Evolutionary conservation across 1,139 yeast species (phyloP).

Genomic region (Hanseniaspora uvarum): DNA sequence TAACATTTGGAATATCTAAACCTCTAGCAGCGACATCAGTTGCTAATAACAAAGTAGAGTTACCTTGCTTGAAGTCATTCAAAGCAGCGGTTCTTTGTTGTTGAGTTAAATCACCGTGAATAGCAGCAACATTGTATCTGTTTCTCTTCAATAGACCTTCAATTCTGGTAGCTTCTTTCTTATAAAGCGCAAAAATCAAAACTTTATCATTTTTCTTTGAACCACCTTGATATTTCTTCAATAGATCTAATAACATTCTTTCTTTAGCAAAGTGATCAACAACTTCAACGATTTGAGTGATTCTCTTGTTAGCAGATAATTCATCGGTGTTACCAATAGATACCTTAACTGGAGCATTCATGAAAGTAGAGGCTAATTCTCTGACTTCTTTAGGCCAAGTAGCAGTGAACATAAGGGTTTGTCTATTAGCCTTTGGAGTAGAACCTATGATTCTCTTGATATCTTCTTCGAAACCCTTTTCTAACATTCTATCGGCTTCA

Average conservation of each 20-base stretch:
- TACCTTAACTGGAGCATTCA: constrained; percentile 75
- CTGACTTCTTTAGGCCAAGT: constrained; percentile 98
- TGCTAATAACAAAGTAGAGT: constrained; percentile 67
- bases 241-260: constrained; percentile 55
- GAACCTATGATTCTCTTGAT: constrained; percentile 80
- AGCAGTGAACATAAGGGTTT: constrained; percentile 95
- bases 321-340: constrained; percentile 93
- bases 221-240: constrained; percentile 66
- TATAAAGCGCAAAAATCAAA: constrained; percentile 84
- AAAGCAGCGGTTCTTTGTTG: constrained; percentile 84
- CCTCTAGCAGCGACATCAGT: constrained; percentile 99
- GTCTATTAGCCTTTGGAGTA: constrained; percentile 78
- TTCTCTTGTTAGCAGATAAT: constrained; percentile 84
- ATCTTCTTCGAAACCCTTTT: constrained; percentile 93
- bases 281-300: constrained; percentile 88
- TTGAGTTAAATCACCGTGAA: constrained; percentile 92
- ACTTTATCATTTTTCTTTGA: constrained; percentile 63
- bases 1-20: constrained; percentile 92
- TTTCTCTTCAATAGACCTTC: constrained; percentile 64
- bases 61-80: constrained; percentile 74
- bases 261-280: constrained; percentile 78
- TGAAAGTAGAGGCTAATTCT: constrained; percentile 77
- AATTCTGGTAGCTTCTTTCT: constrained; percentile 89
- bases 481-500: constrained; percentile 98
- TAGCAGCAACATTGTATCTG: constrained; percentile 78